A percentile compares a stretch with the other conserved stretches of the same genome.
These are phyloP conservation scores for Beauveria varroae DNA, from an alignment of 2,329 filamentous ascomycete species.

Conservation along the genomic window DNA sequence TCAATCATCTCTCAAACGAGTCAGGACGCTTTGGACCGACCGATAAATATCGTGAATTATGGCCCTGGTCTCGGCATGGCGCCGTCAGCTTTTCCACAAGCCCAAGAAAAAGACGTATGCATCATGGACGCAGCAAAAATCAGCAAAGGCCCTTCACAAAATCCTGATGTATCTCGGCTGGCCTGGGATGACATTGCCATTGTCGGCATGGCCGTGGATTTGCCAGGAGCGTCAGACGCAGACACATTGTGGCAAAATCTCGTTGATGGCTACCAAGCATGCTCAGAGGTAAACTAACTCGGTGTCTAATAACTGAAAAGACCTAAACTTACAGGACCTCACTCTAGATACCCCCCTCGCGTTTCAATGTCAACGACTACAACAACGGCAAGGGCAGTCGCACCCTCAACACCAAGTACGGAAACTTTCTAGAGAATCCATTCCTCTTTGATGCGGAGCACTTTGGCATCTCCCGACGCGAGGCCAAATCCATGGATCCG, in stretches of 20 bases:
- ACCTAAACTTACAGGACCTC: background rate
- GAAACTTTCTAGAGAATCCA: background rate
- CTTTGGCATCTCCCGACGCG: background rate
- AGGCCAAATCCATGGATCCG: conserved; percentile 10
- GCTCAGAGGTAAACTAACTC: background rate
- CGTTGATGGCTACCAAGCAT: background rate
- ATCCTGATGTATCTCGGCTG: background rate
- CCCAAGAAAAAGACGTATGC: background rate
- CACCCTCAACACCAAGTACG: background rate
- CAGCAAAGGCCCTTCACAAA: background rate
- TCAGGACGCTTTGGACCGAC: background rate
- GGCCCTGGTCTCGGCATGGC: background rate
- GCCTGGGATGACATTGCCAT: background rate
- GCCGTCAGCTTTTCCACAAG: background rate
- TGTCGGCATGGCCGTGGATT: background rate
- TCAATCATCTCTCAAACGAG: background rate
- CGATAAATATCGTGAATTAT: background rate
- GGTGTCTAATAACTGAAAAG: too few relatives aligned
- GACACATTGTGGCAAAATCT: background rate
- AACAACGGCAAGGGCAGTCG: background rate
- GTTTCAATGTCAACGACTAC: background rate
- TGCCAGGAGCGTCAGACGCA: background rate
- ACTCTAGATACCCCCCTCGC: background rate
- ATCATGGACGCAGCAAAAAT: background rate
- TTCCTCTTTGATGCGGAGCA: background rate